Evolutionary conservation across 495 filamentous ascomycete species (phyloP), one percentile per base, ranked within the genome.

Genomic region (Acidomyces sp.): DNA sequence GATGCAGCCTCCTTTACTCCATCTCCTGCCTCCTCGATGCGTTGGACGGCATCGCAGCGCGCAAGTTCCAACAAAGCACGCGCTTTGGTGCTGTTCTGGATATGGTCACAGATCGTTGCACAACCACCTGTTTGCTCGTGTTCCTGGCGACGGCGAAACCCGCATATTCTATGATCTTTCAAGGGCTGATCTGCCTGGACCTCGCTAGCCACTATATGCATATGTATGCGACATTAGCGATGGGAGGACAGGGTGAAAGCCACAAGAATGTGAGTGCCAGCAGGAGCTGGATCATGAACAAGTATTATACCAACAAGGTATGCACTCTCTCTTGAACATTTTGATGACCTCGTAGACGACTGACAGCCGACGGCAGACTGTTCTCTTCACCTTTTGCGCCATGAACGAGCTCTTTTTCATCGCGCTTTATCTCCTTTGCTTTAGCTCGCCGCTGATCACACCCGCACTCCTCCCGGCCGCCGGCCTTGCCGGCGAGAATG

Each of bases 351-450:
- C 25, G 21, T 26, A 25, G 17, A 17, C 20, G n/a, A 3, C 13
- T 10, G 22, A n/a, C 6, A 41, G 16, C 32, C 28, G 22, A 39
- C 25, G n/a, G 11, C 55, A 97, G 92, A 79, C 67, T 44, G 86
- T 99, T 15, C 71, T 99, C 40, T 96, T 96, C 69, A 55, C 82
- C 46, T 84, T 80, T 66, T 99, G 92, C 62, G 70, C 74, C 32
- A 64, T 90, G 24, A 96, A 96, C 61, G 92, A 99, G 62, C 59
- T 82, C 43, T 96, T 93, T 70, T 99, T 96, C 69, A 86, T 99
- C 57, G 86, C 85, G 31, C 72, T 96, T 48, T 99, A 99, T 67
- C 82, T 99, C 30, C 76, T 99, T 31, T 93, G 86, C 51, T 99
- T 99, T 72, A 85, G 79, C 32, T 87, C 81, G 26, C 87, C 87